phyloP scores from a whole-genome alignment of 805 yeast genomes.

The Wickerhamomyces alni region DNA sequence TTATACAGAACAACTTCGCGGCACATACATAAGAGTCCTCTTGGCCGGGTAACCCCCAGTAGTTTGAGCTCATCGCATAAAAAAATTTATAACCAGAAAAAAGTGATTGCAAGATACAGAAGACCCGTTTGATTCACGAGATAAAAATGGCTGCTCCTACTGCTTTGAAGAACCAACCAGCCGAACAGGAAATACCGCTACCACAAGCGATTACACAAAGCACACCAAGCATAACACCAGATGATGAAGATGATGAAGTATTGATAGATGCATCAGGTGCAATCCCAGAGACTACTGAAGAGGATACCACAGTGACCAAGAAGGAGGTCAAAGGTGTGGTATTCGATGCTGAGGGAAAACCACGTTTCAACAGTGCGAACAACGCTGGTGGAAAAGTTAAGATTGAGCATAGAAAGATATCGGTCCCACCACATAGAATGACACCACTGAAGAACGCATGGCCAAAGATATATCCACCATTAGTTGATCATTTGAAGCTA shows the following conservation, averaged over 20 bases:
- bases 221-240: conserved; percentile 6
- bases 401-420: conserved; percentile 79
- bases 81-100: neutral
- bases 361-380: conserved; percentile 72
- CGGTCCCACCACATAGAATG: conserved; percentile 97
- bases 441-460: conserved; percentile 85
- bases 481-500: conserved; percentile 88
- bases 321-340: conserved; percentile 27
- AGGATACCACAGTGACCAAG: conserved; percentile 12
- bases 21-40: neutral
- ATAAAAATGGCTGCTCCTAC: conserved; percentile 42
- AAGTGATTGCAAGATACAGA: neutral
- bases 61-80: neutral
- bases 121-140: too few relatives aligned
- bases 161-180: conserved; percentile 24
- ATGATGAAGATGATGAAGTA: conserved; percentile 33
- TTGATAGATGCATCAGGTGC: conserved; percentile 31
- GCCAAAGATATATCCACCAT: conserved; percentile 92
- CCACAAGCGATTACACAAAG: neutral
- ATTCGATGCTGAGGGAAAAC: conserved; percentile 79
- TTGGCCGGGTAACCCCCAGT: neutral
- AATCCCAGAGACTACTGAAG: conserved; percentile 10
- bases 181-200: neutral
- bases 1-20: neutral
- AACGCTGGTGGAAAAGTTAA: conserved; percentile 58